Evolutionary conservation across 1,284 basidiomycete genomes (phyloP).

Genomic region (Tilletia caries): DNA sequence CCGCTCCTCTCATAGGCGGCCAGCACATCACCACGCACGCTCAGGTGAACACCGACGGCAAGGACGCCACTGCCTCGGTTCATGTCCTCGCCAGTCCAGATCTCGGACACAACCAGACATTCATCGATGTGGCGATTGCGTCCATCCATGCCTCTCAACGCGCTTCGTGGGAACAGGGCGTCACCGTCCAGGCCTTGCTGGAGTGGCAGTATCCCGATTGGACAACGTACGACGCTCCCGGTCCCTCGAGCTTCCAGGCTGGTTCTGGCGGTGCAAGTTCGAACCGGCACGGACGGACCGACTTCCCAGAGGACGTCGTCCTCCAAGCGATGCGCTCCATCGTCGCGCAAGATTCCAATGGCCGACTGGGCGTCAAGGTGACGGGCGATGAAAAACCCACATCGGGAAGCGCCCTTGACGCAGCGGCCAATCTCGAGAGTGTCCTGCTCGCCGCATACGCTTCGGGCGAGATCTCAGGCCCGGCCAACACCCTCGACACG

Average conservation of each 20-base stretch:
- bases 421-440: not conserved
- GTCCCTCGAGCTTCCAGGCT: not conserved
- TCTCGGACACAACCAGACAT: not conserved
- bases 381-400: not conserved
- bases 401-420: not conserved
- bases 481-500: not conserved
- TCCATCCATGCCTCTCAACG: not conserved
- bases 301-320: not conserved
- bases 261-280: not conserved
- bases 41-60: not conserved
- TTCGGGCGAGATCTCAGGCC: not conserved
- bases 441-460: not conserved
- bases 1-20: not conserved
- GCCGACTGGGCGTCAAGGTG: not conserved
- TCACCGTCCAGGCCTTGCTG: not conserved
- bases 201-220: constrained; percentile 1
- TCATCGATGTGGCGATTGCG: not conserved
- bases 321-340: constrained; percentile 2
- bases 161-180: not conserved
- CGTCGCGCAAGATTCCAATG: not conserved
- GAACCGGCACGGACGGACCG: not conserved
- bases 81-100: too few species aligned
- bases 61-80: not conserved
- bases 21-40: not conserved
- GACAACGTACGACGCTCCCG: not conserved